These are phyloP conservation scores for Kuraishia capsulata DNA, from an alignment of 805 yeast genomes.

Conservation along the genomic window DNA sequence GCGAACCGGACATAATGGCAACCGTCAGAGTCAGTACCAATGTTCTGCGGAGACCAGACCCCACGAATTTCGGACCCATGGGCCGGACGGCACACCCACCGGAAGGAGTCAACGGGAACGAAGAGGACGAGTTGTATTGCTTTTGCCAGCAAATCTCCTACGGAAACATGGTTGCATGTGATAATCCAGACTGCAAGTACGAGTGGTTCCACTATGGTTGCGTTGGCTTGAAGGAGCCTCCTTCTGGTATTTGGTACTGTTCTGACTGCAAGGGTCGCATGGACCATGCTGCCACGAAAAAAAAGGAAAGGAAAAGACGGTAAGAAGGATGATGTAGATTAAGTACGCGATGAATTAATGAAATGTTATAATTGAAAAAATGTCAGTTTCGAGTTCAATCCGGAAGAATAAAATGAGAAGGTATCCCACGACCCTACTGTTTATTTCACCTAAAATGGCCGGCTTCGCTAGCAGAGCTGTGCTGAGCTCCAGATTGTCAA, in stretches of 20 bases:
- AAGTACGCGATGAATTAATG: no score
- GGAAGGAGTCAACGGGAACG: slow-evolving; percentile 28
- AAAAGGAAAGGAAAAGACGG: slow-evolving; percentile 16
- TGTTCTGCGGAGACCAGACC: background rate
- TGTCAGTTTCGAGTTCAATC: no score
- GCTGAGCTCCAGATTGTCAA: no score
- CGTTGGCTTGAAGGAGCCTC: slow-evolving; percentile 90
- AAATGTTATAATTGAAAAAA: no score
- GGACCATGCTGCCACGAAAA: no score
- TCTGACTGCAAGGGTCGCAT: slow-evolving; percentile 59
- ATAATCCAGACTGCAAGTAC: slow-evolving; percentile 48
- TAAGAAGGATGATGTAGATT: slow-evolving; percentile 1
- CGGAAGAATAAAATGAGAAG: no score
- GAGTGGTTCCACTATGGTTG: slow-evolving; percentile 66
- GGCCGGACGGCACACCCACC: background rate
- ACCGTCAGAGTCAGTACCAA: background rate
- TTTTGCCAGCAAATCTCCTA: slow-evolving; percentile 90
- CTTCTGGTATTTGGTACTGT: slow-evolving; percentile 94
- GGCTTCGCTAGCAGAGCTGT: no score
- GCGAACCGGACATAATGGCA: background rate
- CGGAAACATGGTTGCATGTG: slow-evolving; percentile 59
- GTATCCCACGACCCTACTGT: no score
- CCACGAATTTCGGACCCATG: background rate
- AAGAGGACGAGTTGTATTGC: slow-evolving; percentile 70
- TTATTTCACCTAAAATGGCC: no score